Evolutionary conservation across 2,329 filamentous ascomycete species (phyloP), one percentile per base, ranked within the genome.

Genomic region (Colletotrichum scovillei): DNA sequence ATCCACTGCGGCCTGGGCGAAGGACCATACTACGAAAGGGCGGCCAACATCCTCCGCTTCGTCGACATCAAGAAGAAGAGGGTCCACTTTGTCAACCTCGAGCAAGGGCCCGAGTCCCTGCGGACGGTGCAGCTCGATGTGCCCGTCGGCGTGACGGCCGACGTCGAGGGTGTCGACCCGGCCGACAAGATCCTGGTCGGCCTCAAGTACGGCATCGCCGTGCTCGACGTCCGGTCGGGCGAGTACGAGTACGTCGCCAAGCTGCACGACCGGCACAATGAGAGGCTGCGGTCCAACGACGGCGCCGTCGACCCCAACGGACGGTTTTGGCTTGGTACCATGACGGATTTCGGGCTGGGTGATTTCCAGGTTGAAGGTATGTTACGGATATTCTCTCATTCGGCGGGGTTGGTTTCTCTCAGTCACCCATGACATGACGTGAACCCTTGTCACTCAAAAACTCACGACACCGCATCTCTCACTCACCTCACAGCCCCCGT

Each of bases 301-400:
- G 95, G 95, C 59, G 93, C 91, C 5, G 91, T 94, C 64, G 95
- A 98, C 79, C 92, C 91, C 30, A 88, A 92, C 75, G 95, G 95
- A 38, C 87, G 94, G 42, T 97, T 96, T 84, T 97, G 94, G 93
- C 87, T 95, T 6, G 94, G 95, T 8, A 90, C 90, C 75, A 97
- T 98, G 94, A 97, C 94, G 75, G 94, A 97, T 79, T 90, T 91
- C 77, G 83, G 82, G 19, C 77, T 84, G 24, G 88, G 88, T 42
- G 82, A 83, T 3, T 92, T 94, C 68, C 86, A 91, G 78, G 85
- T 90, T 58, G 88, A 92, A 81, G 89, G 89, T 89, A 77, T 80
- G 42, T n/a, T 6, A 16, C 16, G 84, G 77, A 82, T 49, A 22
- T 38, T 49, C 42, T 46, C 57, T 26, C 53, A 46, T 32, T 28